Evolutionary conservation across 2,329 filamentous ascomycete genomes (phyloP), one percentile per base, ranked within the genome.

Genomic region (Myriangium duriaei): DNA sequence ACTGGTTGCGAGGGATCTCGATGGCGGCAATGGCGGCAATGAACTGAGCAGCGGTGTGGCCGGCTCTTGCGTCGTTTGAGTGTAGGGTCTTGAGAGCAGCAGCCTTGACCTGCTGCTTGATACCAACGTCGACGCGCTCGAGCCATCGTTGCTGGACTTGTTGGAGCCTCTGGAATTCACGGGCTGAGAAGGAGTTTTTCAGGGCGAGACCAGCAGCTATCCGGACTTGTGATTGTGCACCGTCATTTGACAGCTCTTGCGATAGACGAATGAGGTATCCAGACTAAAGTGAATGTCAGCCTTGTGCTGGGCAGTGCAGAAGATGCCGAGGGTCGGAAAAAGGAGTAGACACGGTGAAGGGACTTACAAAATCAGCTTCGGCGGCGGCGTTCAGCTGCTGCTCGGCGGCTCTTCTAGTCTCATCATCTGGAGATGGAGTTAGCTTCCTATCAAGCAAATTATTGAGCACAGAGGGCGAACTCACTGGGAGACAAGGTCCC

Each of bases 151-250:
- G 73, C 67, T 96, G 91, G 42, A 96, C 76, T 59, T 92, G 82
- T 57, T 83, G 80, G 64, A 94, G 78, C 57, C 86, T 81, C 54
- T 76, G 68, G 55, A 79, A 79, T 63, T 98, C 91, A 70, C 91
- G 81, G 55, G 87, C 83, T 56, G 84, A 85, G 68, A 98, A 96
- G 54, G 91, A 82, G 72, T 98, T 98, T 69, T 98, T 98, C 56
- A 98, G 71, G 51, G 91, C 88, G 52, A 98, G 76, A 76, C 87
- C 91, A 53, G 91, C 91, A 51, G 91, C 88, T 51, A 84, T 81
- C 71, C 91, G 81, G 58, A 95, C 91, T 57, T 84, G 75, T 48
- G 81, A 74, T 57, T 82, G 72, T 49, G 81, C 79, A 51, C 75
- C 72, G 57, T 96, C 88, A 64, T 95, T 94, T 58, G 87, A 86